Conservation (phyloP, 805 yeast genomes). For the Saturnispora dispora region DNA sequence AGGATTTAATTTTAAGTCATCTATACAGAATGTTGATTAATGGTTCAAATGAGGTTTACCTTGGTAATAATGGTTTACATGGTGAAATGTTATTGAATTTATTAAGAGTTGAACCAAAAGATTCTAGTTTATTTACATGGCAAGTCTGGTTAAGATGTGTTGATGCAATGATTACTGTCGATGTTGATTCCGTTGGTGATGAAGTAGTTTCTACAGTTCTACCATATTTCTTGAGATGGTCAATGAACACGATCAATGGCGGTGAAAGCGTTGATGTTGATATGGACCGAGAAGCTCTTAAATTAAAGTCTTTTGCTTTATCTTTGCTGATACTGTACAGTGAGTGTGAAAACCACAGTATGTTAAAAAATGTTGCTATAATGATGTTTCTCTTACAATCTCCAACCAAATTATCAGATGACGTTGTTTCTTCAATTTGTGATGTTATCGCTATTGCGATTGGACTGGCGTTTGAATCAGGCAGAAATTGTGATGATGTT, state of each 20-base stretch:
- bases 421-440: constrained; percentile 36
- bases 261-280: neutral
- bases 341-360: constrained; percentile 41
- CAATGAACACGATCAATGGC: constrained; percentile 4
- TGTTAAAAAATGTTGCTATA: constrained; percentile 37
- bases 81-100: constrained; percentile 9
- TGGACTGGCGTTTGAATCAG: constrained; percentile 35
- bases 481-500: constrained; percentile 21
- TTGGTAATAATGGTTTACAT: constrained; percentile 12
- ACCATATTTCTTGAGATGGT: constrained; percentile 20
- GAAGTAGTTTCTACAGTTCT: constrained; percentile 23
- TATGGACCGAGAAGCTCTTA: constrained; percentile 1
- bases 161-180: constrained; percentile 37
- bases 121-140: constrained; percentile 31
- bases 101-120: constrained; percentile 17
- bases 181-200: constrained; percentile 41
- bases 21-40: constrained; percentile 38
- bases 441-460: constrained; percentile 38
- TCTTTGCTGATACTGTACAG: constrained; percentile 36
- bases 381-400: constrained; percentile 37
- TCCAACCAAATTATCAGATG: constrained; percentile 24
- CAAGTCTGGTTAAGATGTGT: constrained; percentile 32
- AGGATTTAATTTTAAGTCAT: constrained; percentile 44
- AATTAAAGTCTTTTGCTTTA: constrained; percentile 13
- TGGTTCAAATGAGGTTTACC: constrained; percentile 23